Evolutionary conservation across 225 moss, liverwort and hornwort genomes (phyloP).

Genomic region (Physcomitrellopsis africana): DNA sequence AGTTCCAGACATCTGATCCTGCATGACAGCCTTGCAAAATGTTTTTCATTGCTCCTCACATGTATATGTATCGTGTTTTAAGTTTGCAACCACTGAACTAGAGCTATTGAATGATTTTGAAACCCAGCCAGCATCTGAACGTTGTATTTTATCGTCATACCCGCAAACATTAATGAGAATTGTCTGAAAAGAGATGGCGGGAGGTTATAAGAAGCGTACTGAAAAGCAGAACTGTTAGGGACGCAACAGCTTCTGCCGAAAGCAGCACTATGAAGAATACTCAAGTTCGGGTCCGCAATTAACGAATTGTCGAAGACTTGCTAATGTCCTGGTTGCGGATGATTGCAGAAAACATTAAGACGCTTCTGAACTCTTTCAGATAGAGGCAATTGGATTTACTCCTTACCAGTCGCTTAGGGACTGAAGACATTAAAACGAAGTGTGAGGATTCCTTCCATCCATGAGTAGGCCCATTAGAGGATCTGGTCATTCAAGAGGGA

Average conservation of each 20-base stretch:
- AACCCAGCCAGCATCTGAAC: neutral
- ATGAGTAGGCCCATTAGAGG: conserved; percentile 39
- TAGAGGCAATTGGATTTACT: conserved; percentile 34
- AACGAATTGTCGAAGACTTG: neutral
- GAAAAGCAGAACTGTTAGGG: no score
- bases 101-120: neutral
- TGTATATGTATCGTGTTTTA: neutral
- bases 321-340: conserved; percentile 38
- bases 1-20: no score
- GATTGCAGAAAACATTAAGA: conserved; percentile 47
- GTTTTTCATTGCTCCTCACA: neutral
- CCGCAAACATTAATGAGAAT: neutral
- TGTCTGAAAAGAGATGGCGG: neutral
- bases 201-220: neutral
- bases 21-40: neutral
- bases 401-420: conserved; percentile 45
- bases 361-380: conserved; percentile 57
- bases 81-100: neutral
- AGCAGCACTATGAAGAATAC: no score
- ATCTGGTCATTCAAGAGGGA: conserved; percentile 22
- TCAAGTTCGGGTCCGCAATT: no score
- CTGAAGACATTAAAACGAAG: conserved; percentile 44
- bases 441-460: conserved; percentile 48
- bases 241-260: no score
- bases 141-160: neutral